Evolutionary conservation across 2,329 filamentous ascomycete species (phyloP).

Genomic region (Clonostachys rosea): DNA sequence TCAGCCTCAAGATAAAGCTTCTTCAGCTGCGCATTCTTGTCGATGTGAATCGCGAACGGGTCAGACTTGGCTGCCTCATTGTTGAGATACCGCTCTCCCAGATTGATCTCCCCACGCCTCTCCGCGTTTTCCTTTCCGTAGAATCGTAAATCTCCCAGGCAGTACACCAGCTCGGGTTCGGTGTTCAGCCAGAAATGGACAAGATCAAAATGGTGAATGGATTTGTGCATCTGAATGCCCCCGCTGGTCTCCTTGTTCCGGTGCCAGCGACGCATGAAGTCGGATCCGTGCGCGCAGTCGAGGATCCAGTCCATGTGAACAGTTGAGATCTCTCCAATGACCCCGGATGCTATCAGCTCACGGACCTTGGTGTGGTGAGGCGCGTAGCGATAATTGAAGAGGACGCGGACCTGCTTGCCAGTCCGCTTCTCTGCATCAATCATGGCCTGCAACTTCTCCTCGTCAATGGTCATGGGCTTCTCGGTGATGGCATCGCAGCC

Average conservation of each 20-base stretch:
- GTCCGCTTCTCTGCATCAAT: constrained; percentile 38
- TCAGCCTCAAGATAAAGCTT: constrained; percentile 40
- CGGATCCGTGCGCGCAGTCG: constrained; percentile 41
- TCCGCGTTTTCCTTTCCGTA: constrained; percentile 46
- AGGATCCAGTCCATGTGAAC: constrained; percentile 47
- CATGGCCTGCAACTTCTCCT: constrained; percentile 33
- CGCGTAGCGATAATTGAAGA: constrained; percentile 47
- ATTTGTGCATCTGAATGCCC: constrained; percentile 42
- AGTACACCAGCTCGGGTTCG: constrained; percentile 34
- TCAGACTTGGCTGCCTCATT: constrained; percentile 34
- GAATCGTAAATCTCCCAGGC: constrained; percentile 39
- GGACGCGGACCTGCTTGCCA: constrained; percentile 34
- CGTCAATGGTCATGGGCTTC: constrained; percentile 48
- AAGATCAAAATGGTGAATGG: constrained; percentile 45
- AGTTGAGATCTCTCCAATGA: constrained; percentile 36
- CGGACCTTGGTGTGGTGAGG: constrained; percentile 45
- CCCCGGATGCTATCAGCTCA: constrained; percentile 33
- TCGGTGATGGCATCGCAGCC: constrained; percentile 44
- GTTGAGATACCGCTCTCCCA: constrained; percentile 30
- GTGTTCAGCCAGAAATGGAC: constrained; percentile 45
- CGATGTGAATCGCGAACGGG: constrained; percentile 38
- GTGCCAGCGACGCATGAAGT: constrained; percentile 47
- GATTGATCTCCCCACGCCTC: constrained; percentile 30
- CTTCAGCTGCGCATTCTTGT: constrained; percentile 32
- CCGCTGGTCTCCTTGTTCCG: constrained; percentile 42